These are phyloP conservation scores for Funneliformis geosporum DNA, from an alignment of 192 early-diverging fungal genomes.

Conservation along the genomic window DNA sequence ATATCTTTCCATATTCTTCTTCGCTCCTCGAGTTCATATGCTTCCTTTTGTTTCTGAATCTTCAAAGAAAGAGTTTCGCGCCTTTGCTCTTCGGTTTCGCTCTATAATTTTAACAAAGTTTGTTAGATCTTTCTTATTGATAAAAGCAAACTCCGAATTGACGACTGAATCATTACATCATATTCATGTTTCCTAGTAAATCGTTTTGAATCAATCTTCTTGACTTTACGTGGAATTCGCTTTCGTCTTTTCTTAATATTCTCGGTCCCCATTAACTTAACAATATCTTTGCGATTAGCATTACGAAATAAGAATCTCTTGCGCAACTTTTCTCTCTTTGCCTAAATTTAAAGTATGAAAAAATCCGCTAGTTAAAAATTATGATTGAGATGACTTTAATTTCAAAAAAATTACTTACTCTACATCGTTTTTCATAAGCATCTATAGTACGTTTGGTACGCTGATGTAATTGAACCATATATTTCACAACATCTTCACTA, in stretches of 20 bases:
- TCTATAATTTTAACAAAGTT: constrained; percentile 5
- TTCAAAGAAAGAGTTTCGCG: constrained; percentile 23
- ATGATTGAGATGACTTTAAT: not conserved
- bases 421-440: constrained; percentile 40
- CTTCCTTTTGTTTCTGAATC: constrained; percentile 31
- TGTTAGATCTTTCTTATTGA: not conserved
- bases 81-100: constrained; percentile 14
- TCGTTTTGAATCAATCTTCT: constrained; percentile 20
- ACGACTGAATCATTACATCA: not conserved
- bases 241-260: not conserved
- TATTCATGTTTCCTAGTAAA: not conserved
- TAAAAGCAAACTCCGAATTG: not conserved
- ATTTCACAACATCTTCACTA: constrained; percentile 40
- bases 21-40: constrained; percentile 32
- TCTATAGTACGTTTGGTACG: constrained; percentile 41
- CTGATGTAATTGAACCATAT: constrained; percentile 45
- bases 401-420: constrained; percentile 21
- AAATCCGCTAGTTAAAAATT: not conserved
- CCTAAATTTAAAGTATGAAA: constrained; percentile 18
- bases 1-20: constrained; percentile 41
- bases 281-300: constrained; percentile 24
- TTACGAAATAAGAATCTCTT: constrained; percentile 30
- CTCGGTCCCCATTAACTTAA: not conserved
- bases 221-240: not conserved
- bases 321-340: constrained; percentile 33